Evolutionary conservation across 257 asterid genomes (phyloP), one percentile per base, ranked within the genome.

Genomic region (Coffea eugenioides): DNA sequence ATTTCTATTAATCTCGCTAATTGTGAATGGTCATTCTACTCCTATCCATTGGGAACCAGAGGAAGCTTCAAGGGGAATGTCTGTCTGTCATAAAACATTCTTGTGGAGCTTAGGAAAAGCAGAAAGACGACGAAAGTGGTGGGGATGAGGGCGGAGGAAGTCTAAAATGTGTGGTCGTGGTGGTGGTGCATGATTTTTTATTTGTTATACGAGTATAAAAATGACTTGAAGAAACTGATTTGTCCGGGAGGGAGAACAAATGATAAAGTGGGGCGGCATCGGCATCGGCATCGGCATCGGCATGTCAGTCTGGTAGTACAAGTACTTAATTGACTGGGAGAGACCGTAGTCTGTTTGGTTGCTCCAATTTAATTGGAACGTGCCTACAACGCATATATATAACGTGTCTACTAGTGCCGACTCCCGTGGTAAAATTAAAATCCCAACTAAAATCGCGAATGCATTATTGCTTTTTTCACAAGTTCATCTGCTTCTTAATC

Each of bases 221-320:
- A 57, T 34, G 16, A 62, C 12, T 74, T 74, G 49, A 69, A 83
- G 49, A 69, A 83, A 77, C 49, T 83, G 68, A 78, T 66, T 66
- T 77, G 81, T 69, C 62, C 66, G 43, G 79, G 49, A 73, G 62
- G 79, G 49, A 73, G 62, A 52, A 64, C 80, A 83, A 87, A 86
- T 81, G 79, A 83, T 81, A 71, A 75, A 85, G 67, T 65, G 71
- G 81, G 79, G 15, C 77, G 79, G 75, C 34, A 21, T 46, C 27
- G 27, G 27, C 27, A 27, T 27, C 27, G 27, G 27, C 27, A 27
- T 27, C 27, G 27, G 27, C 27, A 27, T 27, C 27, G 27, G 27
- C 27, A 27, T 27, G 27, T 27, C 27, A 27, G 27, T 27, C 27
- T 27, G 27, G 27, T 27, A 27, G 27, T 27, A 27, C 27, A 27